Evolutionary conservation across 2,329 filamentous ascomycete genomes (phyloP).

Genomic region (Falciphora oryzae): DNA sequence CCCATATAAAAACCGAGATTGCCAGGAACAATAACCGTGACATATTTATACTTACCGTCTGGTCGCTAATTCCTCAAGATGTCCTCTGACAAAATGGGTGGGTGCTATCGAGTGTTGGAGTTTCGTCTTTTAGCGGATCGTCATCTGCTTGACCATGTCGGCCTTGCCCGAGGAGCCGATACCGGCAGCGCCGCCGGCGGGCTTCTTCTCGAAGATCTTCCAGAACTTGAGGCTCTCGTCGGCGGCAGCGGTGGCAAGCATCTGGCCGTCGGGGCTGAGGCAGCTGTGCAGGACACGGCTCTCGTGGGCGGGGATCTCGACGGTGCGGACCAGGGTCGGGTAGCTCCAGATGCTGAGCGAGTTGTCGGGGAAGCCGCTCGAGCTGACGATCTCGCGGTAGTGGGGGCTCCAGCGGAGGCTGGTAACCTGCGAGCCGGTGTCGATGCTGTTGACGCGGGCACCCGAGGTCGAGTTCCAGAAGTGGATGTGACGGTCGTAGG

Average conservation of each 20-base stretch:
- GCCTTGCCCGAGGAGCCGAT: conserved; percentile 69
- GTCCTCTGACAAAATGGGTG: conserved; percentile 13
- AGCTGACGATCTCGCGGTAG: conserved; percentile 97
- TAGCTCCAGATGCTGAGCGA: conserved; percentile 99
- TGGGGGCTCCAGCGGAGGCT: conserved; percentile 93
- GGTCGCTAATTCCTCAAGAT: conserved; percentile 19
- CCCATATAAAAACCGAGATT: conserved; percentile 30
- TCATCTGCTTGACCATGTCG: conserved; percentile 91
- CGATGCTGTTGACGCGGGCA: conserved; percentile 97
- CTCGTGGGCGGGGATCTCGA: conserved; percentile 97
- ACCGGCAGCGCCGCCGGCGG: conserved; percentile 62
- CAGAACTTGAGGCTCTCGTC: conserved; percentile 99
- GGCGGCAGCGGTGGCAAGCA: conserved; percentile 91
- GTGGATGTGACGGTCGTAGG: conserved; percentile 96
- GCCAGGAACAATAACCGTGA: conserved; percentile 24
- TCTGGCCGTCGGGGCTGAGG: conserved; percentile 94
- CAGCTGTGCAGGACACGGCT: conserved; percentile 94
- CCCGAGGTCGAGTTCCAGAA: conserved; percentile 99
- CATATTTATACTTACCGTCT: conserved; percentile 40
- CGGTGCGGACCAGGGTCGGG: conserved; percentile 90
- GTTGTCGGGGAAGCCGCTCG: conserved; percentile 98
- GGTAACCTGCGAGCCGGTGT: conserved; percentile 96
- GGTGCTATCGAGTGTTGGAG: conserved; percentile 11
- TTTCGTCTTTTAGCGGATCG: conserved; percentile 60
- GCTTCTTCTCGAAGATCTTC: conserved; percentile 99